A percentile compares a stretch with the other conserved stretches of the same genome.
Conservation (phyloP, 1,284 basidiomycete species). For the Wallemia mellicola region DNA sequence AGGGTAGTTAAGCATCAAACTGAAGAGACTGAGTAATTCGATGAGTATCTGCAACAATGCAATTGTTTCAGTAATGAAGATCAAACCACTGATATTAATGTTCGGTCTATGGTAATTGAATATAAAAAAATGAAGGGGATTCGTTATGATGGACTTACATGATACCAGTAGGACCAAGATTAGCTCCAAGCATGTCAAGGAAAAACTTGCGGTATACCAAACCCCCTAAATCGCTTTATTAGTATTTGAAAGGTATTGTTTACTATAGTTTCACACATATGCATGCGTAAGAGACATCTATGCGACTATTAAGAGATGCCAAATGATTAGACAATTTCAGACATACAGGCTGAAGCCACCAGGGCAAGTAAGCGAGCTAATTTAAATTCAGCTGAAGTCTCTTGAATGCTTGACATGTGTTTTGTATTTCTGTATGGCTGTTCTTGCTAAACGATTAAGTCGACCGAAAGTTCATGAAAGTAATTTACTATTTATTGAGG, state of each 20-base stretch:
- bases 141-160: background rate
- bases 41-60: background rate
- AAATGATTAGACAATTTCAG: background rate
- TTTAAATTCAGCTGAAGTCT: background rate
- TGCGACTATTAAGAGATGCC: background rate
- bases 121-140: too few species aligned
- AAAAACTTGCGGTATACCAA: background rate
- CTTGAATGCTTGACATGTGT: background rate
- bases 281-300: background rate
- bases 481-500: background rate
- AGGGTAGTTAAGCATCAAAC: background rate
- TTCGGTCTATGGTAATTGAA: background rate
- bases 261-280: background rate
- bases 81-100: background rate
- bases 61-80: background rate
- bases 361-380: background rate
- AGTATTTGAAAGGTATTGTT: background rate
- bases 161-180: background rate
- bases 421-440: background rate
- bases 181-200: background rate
- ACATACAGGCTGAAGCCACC: background rate
- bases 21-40: background rate
- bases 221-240: background rate
- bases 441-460: background rate
- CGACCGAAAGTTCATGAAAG: background rate